Evolutionary conservation across 768 basidiomycete species (phyloP).

Genomic region (Rhizopogon rudus): DNA sequence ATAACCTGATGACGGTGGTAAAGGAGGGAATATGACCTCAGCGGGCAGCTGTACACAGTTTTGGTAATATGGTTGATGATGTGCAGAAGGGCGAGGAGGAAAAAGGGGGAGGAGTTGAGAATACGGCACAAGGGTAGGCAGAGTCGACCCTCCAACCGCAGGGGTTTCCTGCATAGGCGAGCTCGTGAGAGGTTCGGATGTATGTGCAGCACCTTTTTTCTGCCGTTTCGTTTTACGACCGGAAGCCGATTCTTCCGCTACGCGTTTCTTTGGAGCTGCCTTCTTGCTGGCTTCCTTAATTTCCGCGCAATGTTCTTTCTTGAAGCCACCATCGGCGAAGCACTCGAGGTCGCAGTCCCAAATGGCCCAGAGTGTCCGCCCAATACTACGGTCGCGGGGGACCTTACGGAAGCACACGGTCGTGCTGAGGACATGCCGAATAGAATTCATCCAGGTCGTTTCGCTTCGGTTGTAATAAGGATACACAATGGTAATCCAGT

Average conservation of each 20-base stretch:
- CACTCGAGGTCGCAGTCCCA: conserved; percentile 78
- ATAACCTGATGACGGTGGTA: conserved; percentile 49
- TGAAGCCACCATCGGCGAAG: conserved; percentile 80
- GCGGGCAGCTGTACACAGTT: conserved; percentile 51
- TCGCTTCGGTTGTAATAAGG: conserved; percentile 92
- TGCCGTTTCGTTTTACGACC: conserved; percentile 42
- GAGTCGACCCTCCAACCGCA: conserved; percentile 12
- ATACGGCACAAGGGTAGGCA: conserved; percentile 17
- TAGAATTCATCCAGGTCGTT: conserved; percentile 97
- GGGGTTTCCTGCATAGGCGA: conserved; percentile 15
- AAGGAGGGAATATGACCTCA: conserved; percentile 70
- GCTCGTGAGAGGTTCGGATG: conserved; percentile 4
- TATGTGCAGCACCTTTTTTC: conserved; percentile 30
- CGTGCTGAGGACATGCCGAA: conserved; percentile 93
- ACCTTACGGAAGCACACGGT: conserved; percentile 89
- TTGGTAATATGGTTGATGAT: conserved; percentile 74
- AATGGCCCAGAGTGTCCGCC: conserved; percentile 86
- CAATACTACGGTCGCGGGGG: conserved; percentile 67
- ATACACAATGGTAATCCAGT: conserved; percentile 91
- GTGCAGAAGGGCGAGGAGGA: conserved; percentile 51
- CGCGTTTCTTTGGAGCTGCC: conserved; percentile 32
- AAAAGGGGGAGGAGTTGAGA: conserved; percentile 35
- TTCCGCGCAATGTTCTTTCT: conserved; percentile 49
- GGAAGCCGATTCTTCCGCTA: conserved; percentile 31
- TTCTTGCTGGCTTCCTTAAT: conserved; percentile 28